Base-by-base conservation (phyloP, 164 flowering plant genomes). In the Platanus orientalis region DNA sequence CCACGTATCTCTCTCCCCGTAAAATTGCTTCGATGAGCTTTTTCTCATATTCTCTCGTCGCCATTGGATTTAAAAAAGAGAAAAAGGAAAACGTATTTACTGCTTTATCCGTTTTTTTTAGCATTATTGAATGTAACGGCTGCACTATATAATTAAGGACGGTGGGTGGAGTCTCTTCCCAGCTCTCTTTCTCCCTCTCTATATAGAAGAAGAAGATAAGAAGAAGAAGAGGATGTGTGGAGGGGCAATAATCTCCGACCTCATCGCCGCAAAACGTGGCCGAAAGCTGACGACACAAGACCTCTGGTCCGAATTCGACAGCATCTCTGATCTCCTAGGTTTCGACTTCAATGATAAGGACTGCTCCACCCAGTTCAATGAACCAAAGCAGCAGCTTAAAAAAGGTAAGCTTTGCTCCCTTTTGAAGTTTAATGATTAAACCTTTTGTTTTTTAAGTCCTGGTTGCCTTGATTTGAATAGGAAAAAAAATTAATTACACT, bases 221-320 rank as follows among this genome's bases (percentile, higher is more conserved):
- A 11, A 21, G 21, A 3, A 14, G 36, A 12, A 3, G 23, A 65
- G 40, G 26, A 79, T 85, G 90, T 85, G 90, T 59, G 87, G 90
- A 12, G 90, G 90, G 42, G 83, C 90, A 10, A 76, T 84, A 23
- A 76, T 84, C 5, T 76, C 86, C 54, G 87, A 78, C 54, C 73
- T 60, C 56, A 56, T 71, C 34, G 57, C 61, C 34, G 62, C 9
- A 30, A 69, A 56, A n/a, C 67, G 56, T 4, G 50, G 69, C 62
- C 80, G 84, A 56, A 76, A 70, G 3, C 32, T 80, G 62, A 69
- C 73, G 21, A 63, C 66, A 2, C 30, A 69, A 28, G 80, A 79
- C 25, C 75, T 79, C 61, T 80, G 84, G 84, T 70, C 81, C 12
- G 78, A 80, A 54, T 67, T 79, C 29, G 86, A 82, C 50, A 17